phyloP scores from a whole-genome alignment of 1,139 yeast species.

The Waltiozyma sp. region DNA sequence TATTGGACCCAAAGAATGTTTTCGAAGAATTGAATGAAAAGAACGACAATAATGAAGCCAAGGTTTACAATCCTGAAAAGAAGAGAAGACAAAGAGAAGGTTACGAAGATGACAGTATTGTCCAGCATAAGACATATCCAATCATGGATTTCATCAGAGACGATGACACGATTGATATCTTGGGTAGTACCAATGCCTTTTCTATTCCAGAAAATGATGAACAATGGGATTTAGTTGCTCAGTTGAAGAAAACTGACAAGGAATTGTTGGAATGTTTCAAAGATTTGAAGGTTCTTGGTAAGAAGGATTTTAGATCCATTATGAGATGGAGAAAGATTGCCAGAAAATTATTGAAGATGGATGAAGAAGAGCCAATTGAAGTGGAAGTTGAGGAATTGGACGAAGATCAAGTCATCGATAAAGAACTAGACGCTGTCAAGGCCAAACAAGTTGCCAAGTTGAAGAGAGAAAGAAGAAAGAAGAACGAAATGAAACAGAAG shows the following conservation, averaged over 20 bases:
- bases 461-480: constrained; percentile 72
- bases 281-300: constrained; percentile 89
- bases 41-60: constrained; percentile 77
- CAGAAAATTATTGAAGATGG: constrained; percentile 66
- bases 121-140: constrained; percentile 62
- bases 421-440: constrained; percentile 65
- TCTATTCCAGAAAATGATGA: constrained; percentile 51
- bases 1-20: constrained; percentile 85
- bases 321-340: constrained; percentile 85
- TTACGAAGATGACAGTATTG: constrained; percentile 89
- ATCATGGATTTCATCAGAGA: constrained; percentile 70
- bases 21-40: constrained; percentile 83
- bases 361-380: constrained; percentile 31
- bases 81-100: constrained; percentile 90
- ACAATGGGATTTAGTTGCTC: constrained; percentile 62
- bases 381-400: constrained; percentile 62
- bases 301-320: constrained; percentile 77
- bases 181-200: constrained; percentile 63
- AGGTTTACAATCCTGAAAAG: constrained; percentile 87
- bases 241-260: constrained; percentile 62
- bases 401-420: constrained; percentile 84
- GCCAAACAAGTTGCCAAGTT: constrained; percentile 58
- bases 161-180: constrained; percentile 74
- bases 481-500: constrained; percentile 77
- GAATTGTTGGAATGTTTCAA: constrained; percentile 77